Evolutionary conservation across 2,329 filamentous ascomycete genomes (phyloP), one percentile per base, ranked within the genome.

Genomic region (Exutisphaerella laricina): DNA sequence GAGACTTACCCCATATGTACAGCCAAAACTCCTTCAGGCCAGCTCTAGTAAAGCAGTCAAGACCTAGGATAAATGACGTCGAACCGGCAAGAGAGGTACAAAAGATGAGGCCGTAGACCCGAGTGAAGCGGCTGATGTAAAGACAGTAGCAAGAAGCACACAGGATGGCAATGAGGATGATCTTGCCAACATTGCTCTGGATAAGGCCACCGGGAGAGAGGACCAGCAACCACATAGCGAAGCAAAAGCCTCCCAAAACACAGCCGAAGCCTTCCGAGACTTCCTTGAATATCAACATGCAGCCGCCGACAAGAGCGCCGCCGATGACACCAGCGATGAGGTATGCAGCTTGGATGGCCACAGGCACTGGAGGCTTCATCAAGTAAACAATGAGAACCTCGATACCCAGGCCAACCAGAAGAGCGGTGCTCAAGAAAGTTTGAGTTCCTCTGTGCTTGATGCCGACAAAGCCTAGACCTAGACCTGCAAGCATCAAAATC

Each of bases 1-100:
- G 23, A 4, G 12, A 62, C 74, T 64, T 62, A 79, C 76, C 70
- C 90, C 90, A 97, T 26, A 94, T 74, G 62, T 94, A 97, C 4
- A 87, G 76, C 90, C 90, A 97, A 55, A 96, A 96, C 63, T 97
- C 90, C 64, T 95, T 96, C 56, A 94, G 70, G 0, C 90, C 90
- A n/a, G 88, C 88, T 49, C 80, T 74, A 57, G 82, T 90, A 57
- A 90, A 94, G 64, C 88, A 94, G 62, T 97, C 90, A 45, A 97
- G 85, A 2, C 90, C 90, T 2, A 97, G 66, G 10, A 94, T 77
- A 1, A 84, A 73, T 3, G 79, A 79, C 0, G 88, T 95, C 3
- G 88, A 83, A 5, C 90, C 90, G 4, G 80, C 75, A 59, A 96
- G 94, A 0, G 89, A 79, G 9, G 88, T 88, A 35, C 78, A 79